Evolutionary conservation across 805 yeast species (phyloP).

Genomic region (Yamadazyma kitorensis): DNA sequence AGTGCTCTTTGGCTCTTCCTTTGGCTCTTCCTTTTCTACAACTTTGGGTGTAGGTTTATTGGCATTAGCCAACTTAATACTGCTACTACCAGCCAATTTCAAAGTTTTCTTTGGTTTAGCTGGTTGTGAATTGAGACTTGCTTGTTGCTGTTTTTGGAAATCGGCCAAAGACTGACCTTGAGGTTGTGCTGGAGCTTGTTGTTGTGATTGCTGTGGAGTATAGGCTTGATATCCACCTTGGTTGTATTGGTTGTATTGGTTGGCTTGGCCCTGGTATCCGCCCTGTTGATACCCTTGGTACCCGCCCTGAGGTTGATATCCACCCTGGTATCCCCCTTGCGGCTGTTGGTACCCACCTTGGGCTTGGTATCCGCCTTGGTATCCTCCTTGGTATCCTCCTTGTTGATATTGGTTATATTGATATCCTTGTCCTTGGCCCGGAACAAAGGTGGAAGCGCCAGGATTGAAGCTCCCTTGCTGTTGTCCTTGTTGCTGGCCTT

Average conservation of each 20-base stretch:
- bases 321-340: constrained; percentile 23
- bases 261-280: constrained; percentile 22
- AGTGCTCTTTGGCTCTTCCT: constrained; percentile 13
- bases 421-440: constrained; percentile 2
- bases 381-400: constrained; percentile 10
- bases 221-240: constrained; percentile 12
- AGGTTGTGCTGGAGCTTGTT: constrained; percentile 5
- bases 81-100: constrained; percentile 63
- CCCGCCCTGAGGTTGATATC: constrained; percentile 17
- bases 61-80: constrained; percentile 59
- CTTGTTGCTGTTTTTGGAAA: constrained; percentile 66
- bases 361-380: constrained; percentile 23
- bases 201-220: constrained; percentile 19
- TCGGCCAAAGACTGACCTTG: constrained; percentile 72
- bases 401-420: constrained; percentile 14
- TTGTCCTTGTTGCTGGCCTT: constrained; percentile 13
- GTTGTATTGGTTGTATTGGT: constrained; percentile 18
- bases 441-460: no score
- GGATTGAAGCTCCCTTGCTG: constrained; percentile 5
- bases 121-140: constrained; percentile 26
- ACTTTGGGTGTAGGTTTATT: constrained; percentile 28
- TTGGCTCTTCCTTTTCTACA: constrained; percentile 28
- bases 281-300: constrained; percentile 15
- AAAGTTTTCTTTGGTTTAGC: constrained; percentile 68
- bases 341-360: constrained; percentile 9